phyloP scores from a whole-genome alignment of 2,329 filamentous ascomycete genomes.

The Epichloe festucae region DNA sequence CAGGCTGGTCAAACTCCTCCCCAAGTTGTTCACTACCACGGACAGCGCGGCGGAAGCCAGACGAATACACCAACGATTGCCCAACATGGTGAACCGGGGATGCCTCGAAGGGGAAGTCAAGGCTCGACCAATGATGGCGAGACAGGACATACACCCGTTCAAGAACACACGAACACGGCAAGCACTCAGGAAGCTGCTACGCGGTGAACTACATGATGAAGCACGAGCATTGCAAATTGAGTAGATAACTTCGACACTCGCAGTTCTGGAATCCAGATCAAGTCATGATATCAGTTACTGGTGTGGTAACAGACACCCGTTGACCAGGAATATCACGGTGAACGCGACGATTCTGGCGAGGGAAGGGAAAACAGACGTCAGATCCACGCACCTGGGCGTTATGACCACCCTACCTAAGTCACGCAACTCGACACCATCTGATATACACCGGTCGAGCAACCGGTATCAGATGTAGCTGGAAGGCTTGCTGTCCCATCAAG shows the following conservation, averaged over 20 bases:
- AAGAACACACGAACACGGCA: slow-evolving; percentile 19
- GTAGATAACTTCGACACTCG: not conserved
- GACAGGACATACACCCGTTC: slow-evolving; percentile 20
- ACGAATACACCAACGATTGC: slow-evolving; percentile 49
- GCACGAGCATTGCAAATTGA: not conserved
- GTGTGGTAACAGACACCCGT: not conserved
- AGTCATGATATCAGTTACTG: not conserved
- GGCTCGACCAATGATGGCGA: slow-evolving; percentile 29
- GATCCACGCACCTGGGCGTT: not conserved
- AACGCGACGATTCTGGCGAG: not conserved
- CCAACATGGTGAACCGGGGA: slow-evolving; percentile 35
- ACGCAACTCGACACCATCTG: no score
- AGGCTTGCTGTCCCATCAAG: not conserved
- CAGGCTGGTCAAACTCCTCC: slow-evolving; percentile 50
- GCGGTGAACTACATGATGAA: not conserved
- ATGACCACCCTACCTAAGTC: no score
- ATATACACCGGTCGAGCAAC: not conserved
- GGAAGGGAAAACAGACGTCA: no score
- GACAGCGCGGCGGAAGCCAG: slow-evolving; percentile 53
- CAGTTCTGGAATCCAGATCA: not conserved
- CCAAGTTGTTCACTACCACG: slow-evolving; percentile 55
- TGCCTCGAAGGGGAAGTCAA: slow-evolving; percentile 35
- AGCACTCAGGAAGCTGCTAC: slow-evolving; percentile 7
- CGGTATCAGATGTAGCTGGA: not conserved
- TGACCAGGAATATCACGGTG: no score